A percentile compares a stretch with the other conserved stretches of the same genome.
Evolutionary conservation across 2,329 filamentous ascomycete species (phyloP).

Genomic region (Neurospora sp.): DNA sequence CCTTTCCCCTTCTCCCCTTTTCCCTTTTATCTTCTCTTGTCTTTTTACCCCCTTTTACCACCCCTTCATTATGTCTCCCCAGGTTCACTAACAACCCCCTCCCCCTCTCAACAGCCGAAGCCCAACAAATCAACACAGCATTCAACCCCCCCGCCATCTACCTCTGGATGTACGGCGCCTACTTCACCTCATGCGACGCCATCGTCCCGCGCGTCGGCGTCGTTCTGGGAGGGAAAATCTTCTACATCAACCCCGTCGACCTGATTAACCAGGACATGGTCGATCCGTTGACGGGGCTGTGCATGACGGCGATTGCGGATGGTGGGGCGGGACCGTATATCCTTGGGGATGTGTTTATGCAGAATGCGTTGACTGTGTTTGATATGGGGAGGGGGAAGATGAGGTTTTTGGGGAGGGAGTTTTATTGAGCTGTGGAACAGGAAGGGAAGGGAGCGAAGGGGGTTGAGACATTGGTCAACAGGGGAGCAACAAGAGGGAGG

Average conservation of each 20-base stretch:
- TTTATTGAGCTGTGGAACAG: slow-evolving; percentile 8
- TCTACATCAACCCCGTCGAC: slow-evolving; percentile 38
- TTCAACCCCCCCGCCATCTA: slow-evolving; percentile 39
- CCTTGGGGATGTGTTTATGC: slow-evolving; percentile 39
- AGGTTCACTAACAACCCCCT: no score
- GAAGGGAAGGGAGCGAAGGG: no score
- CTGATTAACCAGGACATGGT: slow-evolving; percentile 33
- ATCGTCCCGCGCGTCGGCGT: slow-evolving; percentile 35
- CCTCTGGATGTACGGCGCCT: slow-evolving; percentile 35
- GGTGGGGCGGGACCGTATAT: slow-evolving; percentile 37
- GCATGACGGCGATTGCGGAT: slow-evolving; percentile 35
- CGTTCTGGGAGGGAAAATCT: slow-evolving; percentile 31
- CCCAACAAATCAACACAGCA: slow-evolving; percentile 28
- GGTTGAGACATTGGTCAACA: no score
- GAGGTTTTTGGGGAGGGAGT: slow-evolving; percentile 17
- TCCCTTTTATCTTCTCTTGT: background rate
- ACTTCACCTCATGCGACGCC: slow-evolving; percentile 39
- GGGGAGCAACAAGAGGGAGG: no score
- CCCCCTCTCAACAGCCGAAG: slow-evolving; percentile 23
- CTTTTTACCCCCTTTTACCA: no score
- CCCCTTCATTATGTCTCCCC: no score
- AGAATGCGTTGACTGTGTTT: slow-evolving; percentile 37
- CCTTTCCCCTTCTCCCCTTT: background rate
- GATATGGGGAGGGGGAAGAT: slow-evolving; percentile 21
- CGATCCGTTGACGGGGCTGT: slow-evolving; percentile 36